Evolutionary conservation across 768 basidiomycete genomes (phyloP), one percentile per base, ranked within the genome.

Genomic region (Strobilomyces confusus): DNA sequence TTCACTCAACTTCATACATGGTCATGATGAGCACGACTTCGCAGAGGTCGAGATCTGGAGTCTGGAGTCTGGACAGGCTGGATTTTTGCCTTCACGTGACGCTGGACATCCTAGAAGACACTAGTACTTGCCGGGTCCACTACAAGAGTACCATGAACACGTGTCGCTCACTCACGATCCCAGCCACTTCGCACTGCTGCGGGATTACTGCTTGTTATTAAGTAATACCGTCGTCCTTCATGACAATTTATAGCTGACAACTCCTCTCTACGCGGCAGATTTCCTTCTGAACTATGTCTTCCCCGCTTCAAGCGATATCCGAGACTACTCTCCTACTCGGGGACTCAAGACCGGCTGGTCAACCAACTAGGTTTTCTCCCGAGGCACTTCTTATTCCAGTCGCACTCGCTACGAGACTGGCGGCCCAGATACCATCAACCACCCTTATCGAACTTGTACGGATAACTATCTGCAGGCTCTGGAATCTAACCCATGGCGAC

Each of bases 371-470:
- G n/a, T 9, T 37, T n/a, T 52, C 64, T 1, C 56, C 59, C 5
- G 51, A 60, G 17, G 60, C 47, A 0, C 58, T 68, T 19, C 42
- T 72, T 19, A 59, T 65, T 20, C 68, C 70, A 0, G 54, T 71
- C 5, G 63, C 61, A 19, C 42, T 71, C 9, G 57, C 54, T 29
- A 59, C 59, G 14, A 56, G 41, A 9, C 38, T 71, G 22, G 69
- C 64, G 5, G 23, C 23, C 2, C 26, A 20, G n/a, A 51, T 72
- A 6, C 58, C 64, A n/a, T 5, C 51, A 2, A 67, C 70, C 2
- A 72, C 70, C 7, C 42, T 65, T 17, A 26, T 66, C 15, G 62
- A 59, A 9, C 55, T 70, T 15, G 9, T 70, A 3, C 66, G 68
- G 33, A 56, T 48, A 26, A 44, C 57, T 23, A 45, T 65, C 19